Evolutionary conservation across 768 basidiomycete genomes (phyloP).

Genomic region (Tylopilus plumbeoviolaceoides): DNA sequence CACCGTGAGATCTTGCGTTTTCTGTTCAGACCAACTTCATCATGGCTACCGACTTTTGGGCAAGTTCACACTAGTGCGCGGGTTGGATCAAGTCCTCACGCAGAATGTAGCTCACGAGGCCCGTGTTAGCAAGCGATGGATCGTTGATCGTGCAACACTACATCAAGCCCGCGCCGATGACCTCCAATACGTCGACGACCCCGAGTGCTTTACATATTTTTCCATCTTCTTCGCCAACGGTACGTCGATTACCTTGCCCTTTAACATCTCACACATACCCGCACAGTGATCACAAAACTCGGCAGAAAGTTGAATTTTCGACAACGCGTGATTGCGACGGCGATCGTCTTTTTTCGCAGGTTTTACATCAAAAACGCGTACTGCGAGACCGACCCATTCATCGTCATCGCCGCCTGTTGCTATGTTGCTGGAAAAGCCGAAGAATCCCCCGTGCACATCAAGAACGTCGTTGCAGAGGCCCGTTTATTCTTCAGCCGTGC

Average conservation of each 20-base stretch:
- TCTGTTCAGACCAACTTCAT: too few species aligned
- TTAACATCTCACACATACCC: too few species aligned
- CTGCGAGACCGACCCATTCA: constrained; percentile 92
- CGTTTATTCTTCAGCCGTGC: constrained; percentile 68
- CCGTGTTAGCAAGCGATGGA: constrained; percentile 77
- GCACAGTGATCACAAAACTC: constrained; percentile 76
- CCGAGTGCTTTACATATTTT: constrained; percentile 75
- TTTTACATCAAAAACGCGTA: constrained; percentile 96
- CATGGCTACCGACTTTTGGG: constrained; percentile 93
- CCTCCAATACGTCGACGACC: constrained; percentile 70
- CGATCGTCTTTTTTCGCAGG: constrained; percentile 92
- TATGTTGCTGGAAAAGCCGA: constrained; percentile 98
- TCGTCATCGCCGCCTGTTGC: constrained; percentile 89
- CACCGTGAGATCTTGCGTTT: too few species aligned
- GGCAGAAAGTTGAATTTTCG: constrained; percentile 79
- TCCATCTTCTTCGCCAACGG: constrained; percentile 87
- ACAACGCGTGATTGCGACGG: constrained; percentile 91
- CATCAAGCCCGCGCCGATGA: constrained; percentile 74
- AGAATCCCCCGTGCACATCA: constrained; percentile 93
- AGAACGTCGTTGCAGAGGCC: constrained; percentile 84
- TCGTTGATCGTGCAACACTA: constrained; percentile 76
- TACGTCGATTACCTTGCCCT: constrained; percentile 27
- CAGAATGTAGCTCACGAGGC: constrained; percentile 14
- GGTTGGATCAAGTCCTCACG: constrained; percentile 8
- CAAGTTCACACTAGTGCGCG: constrained; percentile 81